Evolutionary conservation across 257 asterid genomes (phyloP).

Genomic region (Phtheirospermum japonicum): DNA sequence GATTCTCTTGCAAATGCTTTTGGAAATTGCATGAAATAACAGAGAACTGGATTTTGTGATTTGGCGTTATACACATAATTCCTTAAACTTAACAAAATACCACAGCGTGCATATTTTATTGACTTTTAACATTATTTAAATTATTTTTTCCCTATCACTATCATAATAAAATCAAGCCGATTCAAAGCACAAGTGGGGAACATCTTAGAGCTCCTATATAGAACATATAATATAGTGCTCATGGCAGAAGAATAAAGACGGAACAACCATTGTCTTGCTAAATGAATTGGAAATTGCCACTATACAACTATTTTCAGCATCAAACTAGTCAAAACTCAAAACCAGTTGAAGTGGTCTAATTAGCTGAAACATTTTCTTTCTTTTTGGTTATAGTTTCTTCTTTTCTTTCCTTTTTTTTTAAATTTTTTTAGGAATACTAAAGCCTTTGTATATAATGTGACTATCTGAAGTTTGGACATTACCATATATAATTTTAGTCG

Average conservation of each 20-base stretch:
- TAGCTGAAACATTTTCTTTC: too few relatives aligned
- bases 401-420: too few relatives aligned
- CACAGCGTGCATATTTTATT: neutral
- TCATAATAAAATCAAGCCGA: conserved; percentile 2
- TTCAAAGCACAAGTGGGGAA: neutral
- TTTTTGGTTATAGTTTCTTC: too few relatives aligned
- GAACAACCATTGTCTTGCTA: neutral
- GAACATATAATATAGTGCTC: conserved; percentile 8
- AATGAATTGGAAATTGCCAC: too few relatives aligned
- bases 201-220: neutral
- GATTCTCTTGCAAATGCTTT: conserved; percentile 2
- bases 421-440: too few relatives aligned
- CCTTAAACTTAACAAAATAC: neutral
- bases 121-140: neutral
- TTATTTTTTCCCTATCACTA: neutral
- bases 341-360: too few relatives aligned
- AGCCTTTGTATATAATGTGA: too few relatives aligned
- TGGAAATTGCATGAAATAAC: too few relatives aligned
- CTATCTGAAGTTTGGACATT: too few relatives aligned
- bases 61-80: neutral
- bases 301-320: too few relatives aligned
- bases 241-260: neutral
- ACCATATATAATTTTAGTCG: too few relatives aligned
- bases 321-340: too few relatives aligned
- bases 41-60: neutral